A percentile compares a stretch with the other conserved stretches of the same genome.
phyloP scores from a whole-genome alignment of 192 early-diverging fungal genomes.

The Allomyces arbusculus region DNA sequence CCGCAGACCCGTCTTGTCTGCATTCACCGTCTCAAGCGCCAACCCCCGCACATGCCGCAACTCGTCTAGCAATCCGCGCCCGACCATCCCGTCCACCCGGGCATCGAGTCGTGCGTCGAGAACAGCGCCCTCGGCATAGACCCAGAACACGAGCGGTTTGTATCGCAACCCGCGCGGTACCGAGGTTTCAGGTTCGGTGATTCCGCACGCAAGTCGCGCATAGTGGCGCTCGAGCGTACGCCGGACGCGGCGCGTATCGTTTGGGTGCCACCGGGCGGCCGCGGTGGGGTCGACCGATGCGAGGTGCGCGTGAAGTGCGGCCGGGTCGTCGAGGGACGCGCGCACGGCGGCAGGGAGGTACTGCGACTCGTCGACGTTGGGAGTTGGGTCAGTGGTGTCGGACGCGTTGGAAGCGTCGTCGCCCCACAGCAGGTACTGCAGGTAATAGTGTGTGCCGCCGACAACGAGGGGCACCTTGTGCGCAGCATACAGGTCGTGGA shows the following conservation, averaged over 20 bases:
- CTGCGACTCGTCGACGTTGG: constrained; percentile 24
- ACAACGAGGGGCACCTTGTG: constrained; percentile 63
- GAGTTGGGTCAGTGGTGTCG: too few relatives aligned
- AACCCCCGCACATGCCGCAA: constrained; percentile 26
- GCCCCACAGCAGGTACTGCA: constrained; percentile 72
- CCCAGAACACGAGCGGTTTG: constrained; percentile 65
- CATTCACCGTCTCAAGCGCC: constrained; percentile 2
- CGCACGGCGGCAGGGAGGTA: constrained; percentile 7
- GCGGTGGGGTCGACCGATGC: constrained; percentile 56
- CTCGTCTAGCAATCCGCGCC: constrained; percentile 30
- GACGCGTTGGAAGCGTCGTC: constrained; percentile 6
- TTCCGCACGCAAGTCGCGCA: neutral
- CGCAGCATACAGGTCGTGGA: constrained; percentile 52
- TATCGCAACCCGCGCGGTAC: constrained; percentile 56
- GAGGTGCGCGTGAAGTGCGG: constrained; percentile 44
- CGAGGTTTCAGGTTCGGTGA: constrained; percentile 31
- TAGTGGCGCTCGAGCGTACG: constrained; percentile 42
- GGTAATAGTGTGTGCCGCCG: constrained; percentile 94
- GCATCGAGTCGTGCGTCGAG: constrained; percentile 60
- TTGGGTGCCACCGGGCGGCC: constrained; percentile 76
- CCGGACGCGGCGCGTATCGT: constrained; percentile 67
- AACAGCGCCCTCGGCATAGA: constrained; percentile 43
- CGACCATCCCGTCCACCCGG: constrained; percentile 76
- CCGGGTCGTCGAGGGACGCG: constrained; percentile 15
- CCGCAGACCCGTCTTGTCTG: constrained; percentile 2